Conservation (phyloP, 495 filamentous ascomycete genomes). For the Talaromyces thailandensis region DNA sequence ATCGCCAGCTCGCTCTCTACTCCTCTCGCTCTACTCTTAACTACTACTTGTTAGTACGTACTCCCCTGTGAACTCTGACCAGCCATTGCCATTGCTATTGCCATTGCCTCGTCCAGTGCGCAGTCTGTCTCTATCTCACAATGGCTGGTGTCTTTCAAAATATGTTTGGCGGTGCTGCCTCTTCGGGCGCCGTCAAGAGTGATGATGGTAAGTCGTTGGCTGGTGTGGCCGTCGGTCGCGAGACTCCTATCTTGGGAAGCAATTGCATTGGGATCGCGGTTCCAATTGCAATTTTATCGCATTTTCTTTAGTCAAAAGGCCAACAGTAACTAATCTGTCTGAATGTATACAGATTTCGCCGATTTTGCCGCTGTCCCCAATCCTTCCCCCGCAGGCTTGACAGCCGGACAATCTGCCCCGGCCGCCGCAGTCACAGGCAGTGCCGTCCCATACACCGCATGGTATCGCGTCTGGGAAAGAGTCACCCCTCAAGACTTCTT, state of each 20-base stretch:
- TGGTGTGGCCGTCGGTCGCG: neutral
- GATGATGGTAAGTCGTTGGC: slow-evolving; percentile 50
- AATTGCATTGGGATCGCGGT: neutral
- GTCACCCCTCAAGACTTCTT: slow-evolving; percentile 71
- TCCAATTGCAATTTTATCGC: neutral
- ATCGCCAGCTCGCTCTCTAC: neutral
- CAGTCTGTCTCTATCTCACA: slow-evolving; percentile 14
- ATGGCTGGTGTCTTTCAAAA: slow-evolving; percentile 66
- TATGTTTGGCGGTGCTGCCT: slow-evolving; percentile 55
- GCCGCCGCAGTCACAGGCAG: slow-evolving; percentile 40
- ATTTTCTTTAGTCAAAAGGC: neutral
- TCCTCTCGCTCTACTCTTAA: neutral
- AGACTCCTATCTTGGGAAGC: neutral
- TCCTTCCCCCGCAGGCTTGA: slow-evolving; percentile 42
- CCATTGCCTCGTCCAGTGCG: neutral
- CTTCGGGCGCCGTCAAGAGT: slow-evolving; percentile 36
- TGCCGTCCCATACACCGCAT: slow-evolving; percentile 68
- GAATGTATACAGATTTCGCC: slow-evolving; percentile 53
- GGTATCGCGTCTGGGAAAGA: slow-evolving; percentile 96
- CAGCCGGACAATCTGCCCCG: slow-evolving; percentile 26
- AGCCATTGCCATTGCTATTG: neutral
- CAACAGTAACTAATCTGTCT: no score
- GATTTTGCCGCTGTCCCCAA: slow-evolving; percentile 66
- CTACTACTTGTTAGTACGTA: no score
- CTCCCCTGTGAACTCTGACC: neutral